phyloP scores from a whole-genome alignment of 257 asterid genomes.

The Fraxinus cuspidata region DNA sequence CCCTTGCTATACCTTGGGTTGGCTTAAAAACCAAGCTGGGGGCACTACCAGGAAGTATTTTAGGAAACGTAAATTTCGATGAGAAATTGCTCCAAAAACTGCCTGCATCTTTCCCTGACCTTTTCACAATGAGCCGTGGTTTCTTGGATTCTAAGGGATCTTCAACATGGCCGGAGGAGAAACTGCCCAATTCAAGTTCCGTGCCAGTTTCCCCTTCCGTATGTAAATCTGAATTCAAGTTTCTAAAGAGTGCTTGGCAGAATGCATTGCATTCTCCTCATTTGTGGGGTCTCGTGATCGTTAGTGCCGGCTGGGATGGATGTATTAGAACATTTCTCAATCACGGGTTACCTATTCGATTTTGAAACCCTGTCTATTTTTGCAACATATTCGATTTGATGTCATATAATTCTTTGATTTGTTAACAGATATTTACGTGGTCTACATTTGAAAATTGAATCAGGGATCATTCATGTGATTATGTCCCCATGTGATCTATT shows the following conservation, averaged over 20 bases:
- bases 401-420: no score
- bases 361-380: slow-evolving; percentile 32
- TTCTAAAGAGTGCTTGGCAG: slow-evolving; percentile 65
- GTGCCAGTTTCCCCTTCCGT: slow-evolving; percentile 35
- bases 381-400: no score
- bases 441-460: no score
- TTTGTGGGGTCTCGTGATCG: slow-evolving; percentile 82
- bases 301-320: slow-evolving; percentile 91
- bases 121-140: slow-evolving; percentile 55
- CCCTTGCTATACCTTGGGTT: slow-evolving; percentile 82
- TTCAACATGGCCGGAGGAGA: slow-evolving; percentile 88
- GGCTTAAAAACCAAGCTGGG: slow-evolving; percentile 62
- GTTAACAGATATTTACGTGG: no score
- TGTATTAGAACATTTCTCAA: slow-evolving; percentile 84
- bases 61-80: slow-evolving; percentile 42
- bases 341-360: slow-evolving; percentile 69
- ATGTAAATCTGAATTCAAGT: slow-evolving; percentile 62
- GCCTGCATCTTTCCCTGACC: slow-evolving; percentile 55
- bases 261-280: slow-evolving; percentile 62
- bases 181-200: slow-evolving; percentile 39
- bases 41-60: slow-evolving; percentile 39
- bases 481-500: no score
- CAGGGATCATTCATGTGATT: no score
- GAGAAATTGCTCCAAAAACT: slow-evolving; percentile 49
- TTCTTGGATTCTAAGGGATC: slow-evolving; percentile 62